These are phyloP conservation scores for Cucurbita maxima DNA, from an alignment of 306 rosid species.

Conservation along the genomic window DNA sequence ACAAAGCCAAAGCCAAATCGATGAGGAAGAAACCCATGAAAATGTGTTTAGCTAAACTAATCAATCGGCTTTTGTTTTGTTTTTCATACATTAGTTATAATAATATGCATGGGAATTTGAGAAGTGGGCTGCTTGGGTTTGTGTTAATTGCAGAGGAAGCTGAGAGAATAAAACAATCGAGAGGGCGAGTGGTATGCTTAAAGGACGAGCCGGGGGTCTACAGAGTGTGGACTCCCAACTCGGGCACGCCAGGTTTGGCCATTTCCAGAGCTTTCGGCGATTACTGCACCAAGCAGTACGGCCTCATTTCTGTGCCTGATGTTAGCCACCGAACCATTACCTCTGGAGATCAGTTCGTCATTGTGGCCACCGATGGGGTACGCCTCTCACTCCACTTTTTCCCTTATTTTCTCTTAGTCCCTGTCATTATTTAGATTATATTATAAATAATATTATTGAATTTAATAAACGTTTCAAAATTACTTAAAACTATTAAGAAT, in stretches of 20 bases:
- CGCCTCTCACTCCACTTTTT: not conserved
- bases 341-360: slow-evolving; percentile 52
- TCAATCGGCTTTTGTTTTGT: no score
- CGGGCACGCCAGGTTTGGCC: slow-evolving; percentile 68
- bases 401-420: no score
- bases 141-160: slow-evolving; percentile 45
- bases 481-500: no score
- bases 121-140: not conserved
- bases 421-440: no score
- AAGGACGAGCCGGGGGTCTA: slow-evolving; percentile 79
- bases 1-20: no score
- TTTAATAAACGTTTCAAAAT: no score
- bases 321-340: slow-evolving; percentile 50
- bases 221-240: slow-evolving; percentile 68
- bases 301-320: slow-evolving; percentile 87
- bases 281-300: slow-evolving; percentile 59
- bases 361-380: slow-evolving; percentile 95
- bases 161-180: slow-evolving; percentile 61
- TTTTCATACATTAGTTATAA: no score
- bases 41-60: no score
- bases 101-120: no score
- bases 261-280: slow-evolving; percentile 96
- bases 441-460: no score
- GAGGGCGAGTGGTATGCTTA: slow-evolving; percentile 63
- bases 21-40: no score